These are phyloP conservation scores for Scheffersomyces stipitis DNA, from an alignment of 805 yeast genomes.

Conservation along the genomic window DNA sequence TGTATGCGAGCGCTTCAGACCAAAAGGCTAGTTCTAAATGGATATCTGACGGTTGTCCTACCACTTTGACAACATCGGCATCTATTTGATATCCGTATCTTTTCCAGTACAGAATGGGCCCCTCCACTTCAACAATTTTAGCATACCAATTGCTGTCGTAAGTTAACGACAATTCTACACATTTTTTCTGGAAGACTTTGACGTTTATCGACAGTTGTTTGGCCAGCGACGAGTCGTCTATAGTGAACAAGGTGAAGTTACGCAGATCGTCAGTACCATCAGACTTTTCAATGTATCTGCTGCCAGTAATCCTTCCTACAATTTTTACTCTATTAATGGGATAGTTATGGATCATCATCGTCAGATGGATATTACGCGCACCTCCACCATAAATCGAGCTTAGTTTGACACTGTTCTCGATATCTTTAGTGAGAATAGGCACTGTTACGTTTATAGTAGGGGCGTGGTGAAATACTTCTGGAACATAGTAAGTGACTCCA, in stretches of 20 bases:
- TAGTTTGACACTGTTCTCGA: too few species aligned
- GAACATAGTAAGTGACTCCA: conserved; percentile 28
- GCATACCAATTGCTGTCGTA: conserved; percentile 21
- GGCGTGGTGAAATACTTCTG: conserved; percentile 34
- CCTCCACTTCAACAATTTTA: conserved; percentile 22
- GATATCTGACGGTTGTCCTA: conserved; percentile 18
- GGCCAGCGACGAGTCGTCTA: conserved; percentile 38
- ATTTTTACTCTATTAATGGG: conserved; percentile 28
- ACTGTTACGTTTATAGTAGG: conserved; percentile 19
- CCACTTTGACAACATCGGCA: conserved; percentile 9
- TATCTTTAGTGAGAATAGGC: conserved; percentile 32
- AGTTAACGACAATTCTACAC: conserved; percentile 12
- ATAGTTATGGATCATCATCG: conserved; percentile 27
- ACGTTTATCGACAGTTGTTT: conserved; percentile 25
- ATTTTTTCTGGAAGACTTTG: conserved; percentile 12
- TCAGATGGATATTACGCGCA: too few species aligned
- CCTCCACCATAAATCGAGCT: too few species aligned
- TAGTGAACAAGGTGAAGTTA: conserved; percentile 16
- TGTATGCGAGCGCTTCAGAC: conserved; percentile 21
- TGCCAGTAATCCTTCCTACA: conserved; percentile 26
- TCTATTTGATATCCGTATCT: too few species aligned
- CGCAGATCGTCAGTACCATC: conserved; percentile 1
- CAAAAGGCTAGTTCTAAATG: conserved; percentile 28
- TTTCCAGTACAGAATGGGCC: conserved; percentile 13
- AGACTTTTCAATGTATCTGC: conserved; percentile 8